phyloP scores from a whole-genome alignment of 164 flowering plant genomes.

The Macadamia tetraphylla region DNA sequence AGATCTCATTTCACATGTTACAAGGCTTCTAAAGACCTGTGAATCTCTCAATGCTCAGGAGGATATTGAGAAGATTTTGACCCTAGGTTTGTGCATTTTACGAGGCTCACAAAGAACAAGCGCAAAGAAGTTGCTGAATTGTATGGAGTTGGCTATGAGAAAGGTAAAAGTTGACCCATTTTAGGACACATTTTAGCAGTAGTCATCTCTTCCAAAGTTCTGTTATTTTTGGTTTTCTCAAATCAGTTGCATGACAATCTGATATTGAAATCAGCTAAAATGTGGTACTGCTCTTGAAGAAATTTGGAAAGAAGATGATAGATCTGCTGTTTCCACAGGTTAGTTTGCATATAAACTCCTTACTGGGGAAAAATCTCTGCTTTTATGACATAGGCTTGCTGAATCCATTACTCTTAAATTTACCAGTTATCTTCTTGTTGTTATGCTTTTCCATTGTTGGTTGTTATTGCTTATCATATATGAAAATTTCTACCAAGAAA shows the following conservation, averaged over 20 bases:
- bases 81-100: constrained; percentile 47
- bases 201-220: constrained; percentile 8
- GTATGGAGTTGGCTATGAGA: constrained; percentile 29
- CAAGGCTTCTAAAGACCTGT: constrained; percentile 38
- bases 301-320: constrained; percentile 38
- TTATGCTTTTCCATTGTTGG: no score
- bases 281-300: constrained; percentile 36
- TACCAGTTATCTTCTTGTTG: no score
- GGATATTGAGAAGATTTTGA: constrained; percentile 52
- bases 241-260: constrained; percentile 19
- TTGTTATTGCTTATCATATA: no score
- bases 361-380: no score
- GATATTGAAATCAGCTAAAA: constrained; percentile 51
- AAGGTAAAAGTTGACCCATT: constrained; percentile 35
- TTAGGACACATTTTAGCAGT: background rate
- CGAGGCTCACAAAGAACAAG: constrained; percentile 45
- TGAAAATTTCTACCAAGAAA: no score
- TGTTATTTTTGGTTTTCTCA: constrained; percentile 12
- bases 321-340: constrained; percentile 30
- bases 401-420: no score
- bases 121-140: constrained; percentile 37
- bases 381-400: no score
- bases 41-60: constrained; percentile 42
- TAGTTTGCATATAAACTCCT: constrained; percentile 6
- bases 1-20: constrained; percentile 57